Evolutionary conservation across 2,329 filamentous ascomycete species (phyloP).

Genomic region (Beauveria sp.): DNA sequence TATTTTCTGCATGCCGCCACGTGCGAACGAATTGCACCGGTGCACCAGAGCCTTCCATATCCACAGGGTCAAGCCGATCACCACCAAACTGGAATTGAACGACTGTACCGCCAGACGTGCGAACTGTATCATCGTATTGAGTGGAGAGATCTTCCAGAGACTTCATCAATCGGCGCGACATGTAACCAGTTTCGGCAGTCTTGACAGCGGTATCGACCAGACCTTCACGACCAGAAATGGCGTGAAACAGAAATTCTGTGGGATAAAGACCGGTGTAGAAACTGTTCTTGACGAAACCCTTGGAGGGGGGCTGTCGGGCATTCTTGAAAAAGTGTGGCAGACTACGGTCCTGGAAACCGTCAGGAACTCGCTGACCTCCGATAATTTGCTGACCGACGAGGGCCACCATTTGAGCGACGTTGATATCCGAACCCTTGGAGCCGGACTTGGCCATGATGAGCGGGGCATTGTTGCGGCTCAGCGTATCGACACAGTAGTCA

Average conservation of each 20-base stretch:
- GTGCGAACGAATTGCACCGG: slow-evolving; percentile 90
- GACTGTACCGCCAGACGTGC: slow-evolving; percentile 79
- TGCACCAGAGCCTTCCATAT: slow-evolving; percentile 92
- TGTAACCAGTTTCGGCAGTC: slow-evolving; percentile 97
- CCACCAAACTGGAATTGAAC: slow-evolving; percentile 98
- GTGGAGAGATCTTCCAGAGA: slow-evolving; percentile 90
- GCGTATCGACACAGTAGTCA: slow-evolving; percentile 78
- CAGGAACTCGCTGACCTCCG: slow-evolving; percentile 79
- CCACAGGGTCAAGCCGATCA: slow-evolving; percentile 88
- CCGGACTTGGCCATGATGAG: slow-evolving; percentile 96
- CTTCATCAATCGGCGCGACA: slow-evolving; percentile 98
- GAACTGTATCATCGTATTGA: slow-evolving; percentile 88
- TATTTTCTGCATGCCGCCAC: slow-evolving; percentile 69
- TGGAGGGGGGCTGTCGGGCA: slow-evolving; percentile 82
- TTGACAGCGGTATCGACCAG: slow-evolving; percentile 98
- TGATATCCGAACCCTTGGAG: slow-evolving; percentile 94
- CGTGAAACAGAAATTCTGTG: slow-evolving; percentile 95
- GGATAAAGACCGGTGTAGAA: slow-evolving; percentile 90
- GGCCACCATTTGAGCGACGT: slow-evolving; percentile 98
- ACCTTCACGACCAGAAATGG: slow-evolving; percentile 96
- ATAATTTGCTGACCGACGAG: slow-evolving; percentile 98
- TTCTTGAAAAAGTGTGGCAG: slow-evolving; percentile 94
- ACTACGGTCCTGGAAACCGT: slow-evolving; percentile 94
- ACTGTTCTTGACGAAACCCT: slow-evolving; percentile 94
- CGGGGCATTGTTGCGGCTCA: slow-evolving; percentile 87